Evolutionary conservation across 768 basidiomycete genomes (phyloP), one percentile per base, ranked within the genome.

Genomic region (Sporobolomyces phaffii): DNA sequence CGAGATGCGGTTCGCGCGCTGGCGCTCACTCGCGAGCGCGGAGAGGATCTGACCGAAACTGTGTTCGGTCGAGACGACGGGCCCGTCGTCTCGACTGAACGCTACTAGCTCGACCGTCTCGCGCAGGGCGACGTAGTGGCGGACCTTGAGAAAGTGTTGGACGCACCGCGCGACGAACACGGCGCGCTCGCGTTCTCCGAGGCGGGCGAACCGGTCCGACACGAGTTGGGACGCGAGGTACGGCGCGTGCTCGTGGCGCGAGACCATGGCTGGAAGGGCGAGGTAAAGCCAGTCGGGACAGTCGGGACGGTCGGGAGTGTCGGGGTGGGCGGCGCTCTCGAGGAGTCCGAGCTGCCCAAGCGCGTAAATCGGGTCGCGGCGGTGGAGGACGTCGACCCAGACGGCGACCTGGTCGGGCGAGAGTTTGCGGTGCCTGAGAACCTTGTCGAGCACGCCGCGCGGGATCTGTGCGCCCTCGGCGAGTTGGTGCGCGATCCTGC

Each of bases 121-220:
- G 26, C 68, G 68, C 17, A 70, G n/a, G 2, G 64, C 68, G 60
- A 70, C 68, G 44, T 62, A 70, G 51, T 70, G 63, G 15, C 50
- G 48, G 11, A 65, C 56, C 28, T 58, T 51, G 59, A 70, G 31
- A n/a, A 65, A 65, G 56, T 51, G 43, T 47, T 70, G 54, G 6
- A 65, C 24, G 56, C 63, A 70, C 22, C 64, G 13, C 43, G 63
- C 33, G n/a, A 51, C 44, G 33, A 70, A 65, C 2, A 70, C 34
- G 13, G 53, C 50, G n/a, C n/a, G 8, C 63, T 59, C 0, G 57
- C 15, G 7, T 40, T 38, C 31, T 65, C 60, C 34, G 49, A 70
- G 54, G 17, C 7, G 24, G 7, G 50, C 31, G 34, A 58, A 65
- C 6, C 63, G 47, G 10, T 54, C 28, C 59, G 63, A 58, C 38